Percentiles rank a stretch among this genome's conserved stretches.
phyloP scores from a whole-genome alignment of 768 basidiomycete genomes.

The Cystobasidium ongulense region DNA sequence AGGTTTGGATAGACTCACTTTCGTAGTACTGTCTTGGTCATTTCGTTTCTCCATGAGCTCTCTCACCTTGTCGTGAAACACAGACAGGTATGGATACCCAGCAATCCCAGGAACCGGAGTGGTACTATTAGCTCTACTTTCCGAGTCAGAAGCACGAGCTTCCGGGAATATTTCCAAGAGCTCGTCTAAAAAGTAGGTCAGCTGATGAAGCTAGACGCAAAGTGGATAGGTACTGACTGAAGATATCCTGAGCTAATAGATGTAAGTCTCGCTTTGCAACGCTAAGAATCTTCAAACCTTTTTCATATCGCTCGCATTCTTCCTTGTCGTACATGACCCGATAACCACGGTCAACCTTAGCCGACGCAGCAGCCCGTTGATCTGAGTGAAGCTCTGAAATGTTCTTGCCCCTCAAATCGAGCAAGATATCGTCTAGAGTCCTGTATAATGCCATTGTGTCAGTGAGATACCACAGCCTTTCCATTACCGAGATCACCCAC shows the following conservation, averaged over 20 bases:
- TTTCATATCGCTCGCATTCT: slow-evolving; percentile 34
- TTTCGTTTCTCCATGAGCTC: slow-evolving; percentile 7
- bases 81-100: background rate
- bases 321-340: slow-evolving; percentile 34
- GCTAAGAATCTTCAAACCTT: slow-evolving; percentile 33
- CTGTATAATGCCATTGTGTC: no score
- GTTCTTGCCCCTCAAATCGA: slow-evolving; percentile 31
- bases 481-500: background rate
- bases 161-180: background rate
- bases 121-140: background rate
- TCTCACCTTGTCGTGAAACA: slow-evolving; percentile 18
- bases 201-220: no score
- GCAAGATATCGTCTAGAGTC: slow-evolving; percentile 38
- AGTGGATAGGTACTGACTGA: slow-evolving; percentile 17
- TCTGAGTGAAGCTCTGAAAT: slow-evolving; percentile 30
- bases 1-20: background rate
- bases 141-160: background rate
- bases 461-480: no score
- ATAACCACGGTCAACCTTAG: slow-evolving; percentile 31
- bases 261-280: slow-evolving; percentile 11
- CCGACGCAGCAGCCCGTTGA: slow-evolving; percentile 14
- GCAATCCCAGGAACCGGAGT: background rate
- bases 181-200: slow-evolving; percentile 1
- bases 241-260: slow-evolving; percentile 12
- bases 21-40: background rate